phyloP scores from a whole-genome alignment of 2,329 filamentous ascomycete genomes.

The Eutypella sp. region DNA sequence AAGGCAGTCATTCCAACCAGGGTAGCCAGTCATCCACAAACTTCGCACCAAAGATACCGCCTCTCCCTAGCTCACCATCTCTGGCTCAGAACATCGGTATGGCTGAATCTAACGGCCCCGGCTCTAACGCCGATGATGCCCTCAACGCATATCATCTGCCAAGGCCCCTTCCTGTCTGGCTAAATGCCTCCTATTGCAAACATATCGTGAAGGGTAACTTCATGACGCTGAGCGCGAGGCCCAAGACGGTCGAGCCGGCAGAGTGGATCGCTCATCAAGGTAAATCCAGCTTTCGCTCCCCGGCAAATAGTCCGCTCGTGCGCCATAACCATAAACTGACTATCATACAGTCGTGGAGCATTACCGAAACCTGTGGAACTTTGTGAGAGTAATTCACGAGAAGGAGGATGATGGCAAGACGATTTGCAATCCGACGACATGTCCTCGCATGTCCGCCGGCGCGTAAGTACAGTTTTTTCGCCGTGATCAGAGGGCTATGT shows the following conservation, averaged over 20 bases:
- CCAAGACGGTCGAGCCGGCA: slow-evolving; percentile 87
- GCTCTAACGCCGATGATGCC: slow-evolving; percentile 47
- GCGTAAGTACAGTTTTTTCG: slow-evolving; percentile 56
- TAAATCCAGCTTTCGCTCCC: slow-evolving; percentile 47
- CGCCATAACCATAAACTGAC: slow-evolving; percentile 14
- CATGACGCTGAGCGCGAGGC: slow-evolving; percentile 88
- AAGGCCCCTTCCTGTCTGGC: slow-evolving; percentile 65
- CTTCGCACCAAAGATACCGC: slow-evolving; percentile 54
- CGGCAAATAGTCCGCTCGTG: too few species aligned
- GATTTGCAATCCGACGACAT: slow-evolving; percentile 79
- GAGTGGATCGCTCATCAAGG: slow-evolving; percentile 97
- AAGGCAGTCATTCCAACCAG: slow-evolving; percentile 34
- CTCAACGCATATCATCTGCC: slow-evolving; percentile 60
- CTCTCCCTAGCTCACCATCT: slow-evolving; percentile 58
- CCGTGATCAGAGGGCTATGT: background rate
- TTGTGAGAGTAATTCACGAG: slow-evolving; percentile 83
- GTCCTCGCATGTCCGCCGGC: slow-evolving; percentile 91
- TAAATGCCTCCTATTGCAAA: slow-evolving; percentile 69
- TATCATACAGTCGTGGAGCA: slow-evolving; percentile 75
- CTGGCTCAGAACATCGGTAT: slow-evolving; percentile 64
- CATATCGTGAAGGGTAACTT: slow-evolving; percentile 97
- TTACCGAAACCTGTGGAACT: slow-evolving; percentile 82
- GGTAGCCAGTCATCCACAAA: slow-evolving; percentile 47
- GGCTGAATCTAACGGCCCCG: slow-evolving; percentile 51
- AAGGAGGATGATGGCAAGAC: slow-evolving; percentile 71